Evolutionary conservation across 192 early-diverging fungal genomes (phyloP).

Genomic region (Coemansia sp.): DNA sequence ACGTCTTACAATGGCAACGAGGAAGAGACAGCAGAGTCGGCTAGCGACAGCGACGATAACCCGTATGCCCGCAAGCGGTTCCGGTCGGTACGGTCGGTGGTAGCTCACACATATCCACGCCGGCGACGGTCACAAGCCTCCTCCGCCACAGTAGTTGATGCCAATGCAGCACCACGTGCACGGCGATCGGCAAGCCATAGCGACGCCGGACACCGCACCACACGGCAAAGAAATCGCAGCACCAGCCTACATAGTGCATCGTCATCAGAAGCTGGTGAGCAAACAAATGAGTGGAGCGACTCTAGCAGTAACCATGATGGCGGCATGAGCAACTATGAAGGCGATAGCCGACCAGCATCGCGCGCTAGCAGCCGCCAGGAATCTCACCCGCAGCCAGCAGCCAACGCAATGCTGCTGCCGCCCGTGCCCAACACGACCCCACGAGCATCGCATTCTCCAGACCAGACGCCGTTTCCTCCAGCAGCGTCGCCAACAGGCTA

Average conservation of each 20-base stretch:
- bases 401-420: constrained; percentile 10
- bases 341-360: neutral
- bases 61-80: constrained; percentile 49
- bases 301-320: neutral
- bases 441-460: constrained; percentile 37
- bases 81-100: constrained; percentile 41
- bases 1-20: constrained; percentile 36
- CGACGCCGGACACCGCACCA: constrained; percentile 1
- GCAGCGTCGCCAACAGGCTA: constrained; percentile 30
- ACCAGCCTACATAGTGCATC: too few species aligned
- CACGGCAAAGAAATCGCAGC: too few species aligned
- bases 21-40: constrained; percentile 16
- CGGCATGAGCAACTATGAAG: neutral
- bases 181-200: constrained; percentile 38
- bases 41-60: constrained; percentile 37
- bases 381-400: neutral
- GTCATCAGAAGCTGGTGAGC: too few species aligned
- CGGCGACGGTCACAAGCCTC: neutral
- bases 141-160: constrained; percentile 2
- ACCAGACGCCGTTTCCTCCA: constrained; percentile 33
- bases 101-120: constrained; percentile 31
- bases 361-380: constrained; percentile 1
- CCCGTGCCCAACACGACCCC: constrained; percentile 31
- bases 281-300: neutral
- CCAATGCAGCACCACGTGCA: constrained; percentile 17